Base-by-base conservation (phyloP, 176 grass and related monocot genomes). In the Oropetium thomaeum region DNA sequence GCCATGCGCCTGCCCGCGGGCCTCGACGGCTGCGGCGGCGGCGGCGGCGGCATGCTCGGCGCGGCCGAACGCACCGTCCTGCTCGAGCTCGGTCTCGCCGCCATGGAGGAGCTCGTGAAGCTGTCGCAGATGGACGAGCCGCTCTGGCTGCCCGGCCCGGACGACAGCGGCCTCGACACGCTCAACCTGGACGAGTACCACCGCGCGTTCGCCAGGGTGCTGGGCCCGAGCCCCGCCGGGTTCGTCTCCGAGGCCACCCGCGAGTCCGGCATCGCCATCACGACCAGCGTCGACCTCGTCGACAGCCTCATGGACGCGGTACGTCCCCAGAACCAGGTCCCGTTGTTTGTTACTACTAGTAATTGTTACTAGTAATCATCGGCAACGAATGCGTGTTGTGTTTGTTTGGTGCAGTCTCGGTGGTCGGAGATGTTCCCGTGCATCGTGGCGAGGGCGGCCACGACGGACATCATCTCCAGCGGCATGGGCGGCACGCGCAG, bases 371-470 rank as follows among this genome's bases (percentile, higher is more conserved):
- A n/a, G n/a, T n/a, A n/a, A n/a, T n/a, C n/a, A n/a, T n/a, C n/a
- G n/a, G n/a, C n/a, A n/a, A n/a, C n/a, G n/a, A n/a, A n/a, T n/a
- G n/a, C n/a, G n/a, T n/a, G n/a, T n/a, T n/a, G n/a, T n/a, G n/a
- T n/a, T n/a, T 75, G 10, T 14, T 32, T 2, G 22, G 7, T 78
- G 58, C 78, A 94, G 95, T 45, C 19, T 33, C 91, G 92, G 29
- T 98, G 91, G 91, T 86, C 78, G 54, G 95, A 94, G 63, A 98
- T 98, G 95, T 94, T 98, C 82, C 91, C 95, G 43, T 98, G 79
- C 82, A 81, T 94, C 67, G 82, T 98, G 67, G 79, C 95, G 47
- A 81, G 86, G 72, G 86, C 95, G 65, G 74, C 57, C 62, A 94
- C 88, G 14, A 73, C 75, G 54, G 91, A 93, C 71, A 82, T 93